A percentile compares a stretch with the other conserved stretches of the same genome.
Conservation (phyloP, 1,284 basidiomycete species). For the Sporisorium scitamineum region DNA sequence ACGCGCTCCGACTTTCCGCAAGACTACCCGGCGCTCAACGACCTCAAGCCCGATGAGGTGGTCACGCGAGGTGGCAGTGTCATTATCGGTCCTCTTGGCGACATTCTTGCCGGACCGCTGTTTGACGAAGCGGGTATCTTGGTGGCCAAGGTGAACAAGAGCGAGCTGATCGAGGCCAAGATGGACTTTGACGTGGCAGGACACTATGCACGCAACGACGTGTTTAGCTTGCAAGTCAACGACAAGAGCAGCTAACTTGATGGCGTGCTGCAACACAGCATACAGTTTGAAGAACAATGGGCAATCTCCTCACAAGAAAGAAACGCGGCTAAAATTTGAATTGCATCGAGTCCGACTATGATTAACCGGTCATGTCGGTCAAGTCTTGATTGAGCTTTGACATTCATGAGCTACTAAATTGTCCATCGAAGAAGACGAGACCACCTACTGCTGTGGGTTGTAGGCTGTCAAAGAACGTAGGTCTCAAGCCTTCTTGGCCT, state of each 20-base stretch:
- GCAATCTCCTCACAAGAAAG: not conserved
- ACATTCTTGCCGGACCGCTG: conserved; percentile 78
- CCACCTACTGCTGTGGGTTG: too few species aligned
- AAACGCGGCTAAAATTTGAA: too few species aligned
- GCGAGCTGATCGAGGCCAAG: conserved; percentile 76
- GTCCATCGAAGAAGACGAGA: too few species aligned
- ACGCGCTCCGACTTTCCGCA: conserved; percentile 73
- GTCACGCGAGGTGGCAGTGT: conserved; percentile 79
- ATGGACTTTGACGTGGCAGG: conserved; percentile 80
- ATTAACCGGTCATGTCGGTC: not conserved
- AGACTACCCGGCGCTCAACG: conserved; percentile 71
- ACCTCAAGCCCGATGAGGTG: conserved; percentile 71
- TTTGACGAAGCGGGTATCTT: conserved; percentile 75
- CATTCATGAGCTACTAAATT: too few species aligned
- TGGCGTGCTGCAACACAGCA: too few species aligned
- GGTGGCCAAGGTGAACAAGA: conserved; percentile 77
- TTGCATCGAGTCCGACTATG: not conserved
- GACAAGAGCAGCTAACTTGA: conserved; percentile 2
- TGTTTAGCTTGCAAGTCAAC: conserved; percentile 57
- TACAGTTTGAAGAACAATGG: not conserved
- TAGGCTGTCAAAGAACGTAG: too few species aligned
- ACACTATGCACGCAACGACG: conserved; percentile 77
- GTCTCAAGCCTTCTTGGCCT: not conserved
- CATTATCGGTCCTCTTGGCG: conserved; percentile 78
- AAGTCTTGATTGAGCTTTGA: too few species aligned